Evolutionary conservation across 352 stramenopile genomes (phyloP).

Genomic region (Phytophthora sojae): DNA sequence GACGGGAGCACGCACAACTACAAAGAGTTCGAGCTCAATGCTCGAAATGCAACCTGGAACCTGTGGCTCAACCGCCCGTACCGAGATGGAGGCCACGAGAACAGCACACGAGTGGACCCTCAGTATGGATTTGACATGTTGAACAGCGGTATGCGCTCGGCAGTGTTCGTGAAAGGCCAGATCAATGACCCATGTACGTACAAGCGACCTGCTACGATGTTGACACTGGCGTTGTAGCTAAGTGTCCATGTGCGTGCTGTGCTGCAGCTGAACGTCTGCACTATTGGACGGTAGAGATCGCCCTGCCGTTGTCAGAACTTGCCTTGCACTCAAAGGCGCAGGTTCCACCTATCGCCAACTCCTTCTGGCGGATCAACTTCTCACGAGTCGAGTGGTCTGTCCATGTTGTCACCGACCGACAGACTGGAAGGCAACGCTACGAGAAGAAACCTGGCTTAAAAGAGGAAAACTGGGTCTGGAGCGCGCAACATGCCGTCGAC

Average conservation of each 20-base stretch:
- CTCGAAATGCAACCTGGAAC: conserved; percentile 90
- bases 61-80: conserved; percentile 91
- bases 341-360: conserved; percentile 46
- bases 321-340: conserved; percentile 42
- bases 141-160: conserved; percentile 47
- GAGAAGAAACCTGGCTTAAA: conserved; percentile 54
- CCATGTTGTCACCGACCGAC: conserved; percentile 21
- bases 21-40: conserved; percentile 93
- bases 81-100: conserved; percentile 79
- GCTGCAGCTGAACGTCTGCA: conserved; percentile 48
- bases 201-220: not conserved
- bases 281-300: conserved; percentile 87
- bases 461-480: conserved; percentile 92
- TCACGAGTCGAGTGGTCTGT: conserved; percentile 86
- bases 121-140: conserved; percentile 77
- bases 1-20: conserved; percentile 84
- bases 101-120: conserved; percentile 80
- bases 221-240: not conserved
- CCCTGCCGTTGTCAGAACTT: conserved; percentile 72
- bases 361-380: conserved; percentile 90
- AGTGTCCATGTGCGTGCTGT: not conserved
- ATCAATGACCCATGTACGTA: conserved; percentile 67
- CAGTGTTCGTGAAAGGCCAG: conserved; percentile 62
- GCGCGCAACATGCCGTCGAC: conserved; percentile 77
- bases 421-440: conserved; percentile 40